These are phyloP conservation scores for Leccinum solheimii DNA, from an alignment of 1,284 basidiomycete species.

Conservation along the genomic window DNA sequence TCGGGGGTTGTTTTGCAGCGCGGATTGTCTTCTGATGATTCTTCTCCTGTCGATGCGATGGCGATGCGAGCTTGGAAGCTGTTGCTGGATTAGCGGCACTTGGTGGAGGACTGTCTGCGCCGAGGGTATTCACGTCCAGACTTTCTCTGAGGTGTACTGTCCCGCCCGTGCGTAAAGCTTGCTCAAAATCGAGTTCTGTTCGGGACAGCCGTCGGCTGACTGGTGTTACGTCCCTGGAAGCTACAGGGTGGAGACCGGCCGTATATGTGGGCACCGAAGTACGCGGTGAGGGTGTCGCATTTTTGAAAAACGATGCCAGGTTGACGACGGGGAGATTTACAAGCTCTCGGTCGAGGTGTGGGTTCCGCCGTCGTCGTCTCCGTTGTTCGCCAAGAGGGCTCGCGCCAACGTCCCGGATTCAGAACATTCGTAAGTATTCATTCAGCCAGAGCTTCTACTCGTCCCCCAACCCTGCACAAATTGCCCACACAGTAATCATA, in stretches of 20 bases:
- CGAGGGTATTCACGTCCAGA: conserved; percentile 64
- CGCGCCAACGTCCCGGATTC: conserved; percentile 8
- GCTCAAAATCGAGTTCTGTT: conserved; percentile 77
- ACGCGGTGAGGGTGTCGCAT: conserved; percentile 44
- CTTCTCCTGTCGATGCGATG: conserved; percentile 18
- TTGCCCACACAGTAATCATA: conserved; percentile 28
- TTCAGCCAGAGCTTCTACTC: background rate
- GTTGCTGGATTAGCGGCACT: background rate
- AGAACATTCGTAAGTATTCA: background rate
- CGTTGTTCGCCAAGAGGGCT: conserved; percentile 10
- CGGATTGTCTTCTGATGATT: conserved; percentile 39
- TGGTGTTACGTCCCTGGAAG: conserved; percentile 47
- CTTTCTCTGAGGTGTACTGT: conserved; percentile 70
- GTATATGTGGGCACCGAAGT: conserved; percentile 52
- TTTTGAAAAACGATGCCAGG: conserved; percentile 46
- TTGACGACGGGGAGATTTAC: conserved; percentile 21
- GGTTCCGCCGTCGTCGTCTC: conserved; percentile 12
- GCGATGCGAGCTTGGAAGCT: conserved; percentile 12
- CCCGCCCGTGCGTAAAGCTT: conserved; percentile 61
- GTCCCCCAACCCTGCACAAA: conserved; percentile 25
- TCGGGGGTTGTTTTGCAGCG: conserved; percentile 41
- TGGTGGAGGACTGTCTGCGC: conserved; percentile 39
- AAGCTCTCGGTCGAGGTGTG: background rate
- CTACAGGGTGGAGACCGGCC: conserved; percentile 53
- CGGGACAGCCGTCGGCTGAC: conserved; percentile 56